Evolutionary conservation across 768 basidiomycete genomes (phyloP), one percentile per base, ranked within the genome.

Genomic region (Tremella fuciformis): DNA sequence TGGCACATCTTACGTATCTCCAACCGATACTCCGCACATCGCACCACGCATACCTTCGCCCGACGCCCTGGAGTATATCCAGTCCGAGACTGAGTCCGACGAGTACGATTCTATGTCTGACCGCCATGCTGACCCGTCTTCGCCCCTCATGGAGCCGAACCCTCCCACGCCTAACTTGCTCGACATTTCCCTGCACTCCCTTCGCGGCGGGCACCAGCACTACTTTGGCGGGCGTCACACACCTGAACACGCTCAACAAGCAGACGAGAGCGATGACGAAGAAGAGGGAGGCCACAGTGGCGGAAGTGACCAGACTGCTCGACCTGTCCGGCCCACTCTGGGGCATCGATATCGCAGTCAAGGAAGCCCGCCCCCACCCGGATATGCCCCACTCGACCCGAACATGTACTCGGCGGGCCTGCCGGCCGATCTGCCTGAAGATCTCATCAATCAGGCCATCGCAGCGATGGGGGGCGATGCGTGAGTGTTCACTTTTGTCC

Each of bases 361-460:
- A 55, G 51, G 60, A 59, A 60, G 71, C 63, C 57, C 75, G 51
- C 75, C 77, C 48, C 66, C 77, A 38, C 69, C 77, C 47, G 69
- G 75, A 16, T 67, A 76, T 71, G 63, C 75, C 4, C 69, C 71
- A 1, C 56, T 75, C n/a, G 72, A 72, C 59, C 75, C 73, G 13
- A 64, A 71, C 48, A 59, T 70, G 8, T 75, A 67, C 60, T 61
- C 65, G 15, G 91, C 90, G 41, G 92, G 91, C 26, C 89, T 94
- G n/a, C 88, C 89, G 52, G 86, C 93, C 49, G 90, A 96, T 77
- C 80, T 96, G 34, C 92, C 92, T 22, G 89, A 91, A 34, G 92
- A 96, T 66, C 83, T 94, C 57, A 91, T 96, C 66, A 83, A 89
- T 21, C 89, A 89, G 48, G 90, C 91, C 8, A 78, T 96, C 66